Evolutionary conservation across 768 basidiomycete species (phyloP), one percentile per base, ranked within the genome.

Genomic region (Russula sp.): DNA sequence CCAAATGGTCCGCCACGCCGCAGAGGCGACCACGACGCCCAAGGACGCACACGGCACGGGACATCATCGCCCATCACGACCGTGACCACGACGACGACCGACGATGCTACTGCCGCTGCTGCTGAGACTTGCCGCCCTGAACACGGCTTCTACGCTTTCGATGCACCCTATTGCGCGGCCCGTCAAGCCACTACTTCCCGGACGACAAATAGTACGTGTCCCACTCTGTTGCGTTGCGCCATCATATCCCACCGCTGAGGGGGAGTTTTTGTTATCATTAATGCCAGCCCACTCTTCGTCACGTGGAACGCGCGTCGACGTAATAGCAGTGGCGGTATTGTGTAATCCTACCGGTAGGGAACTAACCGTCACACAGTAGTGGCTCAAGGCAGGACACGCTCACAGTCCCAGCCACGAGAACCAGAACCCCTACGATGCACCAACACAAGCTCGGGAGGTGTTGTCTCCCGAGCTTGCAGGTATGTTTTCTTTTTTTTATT

Each of bases 231-330:
- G 27, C 27, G 27, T 27, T 3, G 27, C 27, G 27, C 22, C 22
- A 27, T 27, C 22, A 27, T 27, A 27, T 27, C 22, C 1, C 22
- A 27, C 22, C 22, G 22, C 22, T 27, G 2, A 27, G 27, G 27
- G 27, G 27, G 27, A 27, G 27, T 27, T 27, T 27, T 27, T 27
- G 27, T 27, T 27, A 27, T 27, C 27, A 27, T 27, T 27, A 27
- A 3, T 31, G 10, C 20, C 66, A 94, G 93, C 75, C 94, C 95
- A 13, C 79, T 99, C 59, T 99, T 99, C 74, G 93, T 98, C 37
- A 98, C 96, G 6, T 99, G 95, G 95, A 94, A 93, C 75, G 87
- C 84, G 50, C 82, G 81, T 63, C 83, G 37, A 79, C 79, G 61
- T 84, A 40, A 45, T 20, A 48, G 83, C 20, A 85, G 84, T 27